A percentile compares a stretch with the other conserved stretches of the same genome.
These are phyloP conservation scores for Sordariomycetes sp. DNA, from an alignment of 2,329 filamentous ascomycete genomes.

Conservation along the genomic window DNA sequence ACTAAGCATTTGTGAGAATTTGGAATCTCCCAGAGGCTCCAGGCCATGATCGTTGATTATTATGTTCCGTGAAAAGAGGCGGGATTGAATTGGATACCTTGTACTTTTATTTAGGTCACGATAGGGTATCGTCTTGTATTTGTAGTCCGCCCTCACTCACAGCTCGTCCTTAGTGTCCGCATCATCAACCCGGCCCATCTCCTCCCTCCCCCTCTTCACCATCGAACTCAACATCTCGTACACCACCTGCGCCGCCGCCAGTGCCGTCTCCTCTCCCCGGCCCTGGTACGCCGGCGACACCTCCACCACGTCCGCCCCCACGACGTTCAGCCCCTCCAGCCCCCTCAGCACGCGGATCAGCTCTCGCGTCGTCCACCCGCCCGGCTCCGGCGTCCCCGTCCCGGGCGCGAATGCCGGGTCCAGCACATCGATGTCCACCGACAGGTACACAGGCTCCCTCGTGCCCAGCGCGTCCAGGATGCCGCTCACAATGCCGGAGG, in stretches of 20 bases:
- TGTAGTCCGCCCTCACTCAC: too few species aligned
- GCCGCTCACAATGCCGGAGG: conserved; percentile 54
- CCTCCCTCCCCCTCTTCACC: conserved; percentile 36
- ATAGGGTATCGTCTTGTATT: too few species aligned
- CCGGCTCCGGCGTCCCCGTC: conserved; percentile 81
- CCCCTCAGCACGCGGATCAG: conserved; percentile 74
- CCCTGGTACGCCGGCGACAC: conserved; percentile 76
- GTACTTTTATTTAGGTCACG: too few species aligned
- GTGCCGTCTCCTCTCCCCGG: conserved; percentile 62
- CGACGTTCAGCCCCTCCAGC: conserved; percentile 72
- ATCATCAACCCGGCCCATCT: too few species aligned
- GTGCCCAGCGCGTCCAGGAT: conserved; percentile 66
- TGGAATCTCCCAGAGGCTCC: too few species aligned
- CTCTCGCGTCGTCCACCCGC: conserved; percentile 85
- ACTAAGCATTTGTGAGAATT: too few species aligned
- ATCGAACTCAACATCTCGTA: conserved; percentile 75
- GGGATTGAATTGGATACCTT: too few species aligned
- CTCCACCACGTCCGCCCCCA: conserved; percentile 86
- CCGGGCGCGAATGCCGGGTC: conserved; percentile 60
- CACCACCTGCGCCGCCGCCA: conserved; percentile 70
- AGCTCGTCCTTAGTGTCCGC: too few species aligned
- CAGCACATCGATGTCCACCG: conserved; percentile 73
- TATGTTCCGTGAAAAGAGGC: too few species aligned
- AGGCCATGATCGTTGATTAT: too few species aligned
- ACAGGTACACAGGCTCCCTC: conserved; percentile 69